Evolutionary conservation across 345 rosid species (phyloP).

Genomic region (Diplotaxis tenuifolia): DNA sequence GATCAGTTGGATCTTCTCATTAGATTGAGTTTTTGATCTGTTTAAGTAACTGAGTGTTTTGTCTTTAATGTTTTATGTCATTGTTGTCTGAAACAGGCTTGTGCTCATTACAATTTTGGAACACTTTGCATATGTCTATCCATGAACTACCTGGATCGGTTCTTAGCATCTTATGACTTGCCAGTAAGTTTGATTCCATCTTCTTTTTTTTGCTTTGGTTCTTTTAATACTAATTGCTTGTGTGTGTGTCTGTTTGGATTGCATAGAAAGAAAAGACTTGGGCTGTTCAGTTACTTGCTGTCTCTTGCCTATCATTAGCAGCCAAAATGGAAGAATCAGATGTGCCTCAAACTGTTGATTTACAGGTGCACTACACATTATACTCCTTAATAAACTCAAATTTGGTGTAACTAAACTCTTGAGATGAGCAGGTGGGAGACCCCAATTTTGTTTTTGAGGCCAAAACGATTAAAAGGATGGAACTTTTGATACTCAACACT

Average conservation of each 20-base stretch:
- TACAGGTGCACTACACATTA: constrained; percentile 52
- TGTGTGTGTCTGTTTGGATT: constrained; percentile 1
- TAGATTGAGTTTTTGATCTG: constrained; percentile 23
- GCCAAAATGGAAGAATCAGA: constrained; percentile 72
- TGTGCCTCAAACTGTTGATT: constrained; percentile 55
- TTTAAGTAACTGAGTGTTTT: constrained; percentile 7
- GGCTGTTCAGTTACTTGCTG: constrained; percentile 63
- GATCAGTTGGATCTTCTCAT: constrained; percentile 17
- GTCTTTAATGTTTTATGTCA: constrained; percentile 22
- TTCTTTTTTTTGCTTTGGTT: background rate
- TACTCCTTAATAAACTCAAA: background rate
- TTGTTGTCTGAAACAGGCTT: constrained; percentile 47
- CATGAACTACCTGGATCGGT: constrained; percentile 69
- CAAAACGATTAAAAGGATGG: constrained; percentile 66
- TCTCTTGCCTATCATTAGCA: constrained; percentile 73
- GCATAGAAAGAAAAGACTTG: constrained; percentile 57
- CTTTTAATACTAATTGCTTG: background rate
- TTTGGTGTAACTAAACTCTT: constrained; percentile 2
- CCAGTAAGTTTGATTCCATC: constrained; percentile 54
- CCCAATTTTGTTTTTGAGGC: constrained; percentile 57
- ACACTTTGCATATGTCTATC: constrained; percentile 53
- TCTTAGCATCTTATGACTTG: constrained; percentile 55
- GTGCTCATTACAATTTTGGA: constrained; percentile 57
- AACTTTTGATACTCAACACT: constrained; percentile 54
- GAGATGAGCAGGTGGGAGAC: constrained; percentile 47